Evolutionary conservation across 2,329 filamentous ascomycete species (phyloP).

Genomic region (Stachybotrys elegans): DNA sequence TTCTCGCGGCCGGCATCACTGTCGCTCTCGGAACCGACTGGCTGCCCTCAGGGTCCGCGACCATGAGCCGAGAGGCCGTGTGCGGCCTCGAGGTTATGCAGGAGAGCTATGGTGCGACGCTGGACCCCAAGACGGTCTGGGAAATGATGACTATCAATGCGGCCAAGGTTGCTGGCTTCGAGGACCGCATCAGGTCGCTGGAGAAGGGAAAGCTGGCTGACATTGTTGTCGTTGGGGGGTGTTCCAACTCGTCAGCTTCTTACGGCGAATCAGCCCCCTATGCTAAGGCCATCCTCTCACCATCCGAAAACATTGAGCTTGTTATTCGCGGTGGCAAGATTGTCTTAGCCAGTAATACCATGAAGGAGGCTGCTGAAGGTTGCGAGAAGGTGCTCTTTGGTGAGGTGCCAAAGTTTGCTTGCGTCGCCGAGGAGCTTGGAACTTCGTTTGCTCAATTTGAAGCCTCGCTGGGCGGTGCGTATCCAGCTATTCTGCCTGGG

Average conservation of each 20-base stretch:
- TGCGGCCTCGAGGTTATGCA: not conserved
- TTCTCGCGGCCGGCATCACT: constrained; percentile 4
- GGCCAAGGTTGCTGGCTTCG: constrained; percentile 6
- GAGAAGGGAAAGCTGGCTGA: constrained; percentile 5
- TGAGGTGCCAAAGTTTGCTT: not conserved
- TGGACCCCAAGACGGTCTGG: constrained; percentile 4
- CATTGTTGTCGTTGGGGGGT: constrained; percentile 2
- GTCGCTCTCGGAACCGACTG: constrained; percentile 7
- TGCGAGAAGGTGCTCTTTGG: constrained; percentile 2
- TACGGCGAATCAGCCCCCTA: constrained; percentile 1
- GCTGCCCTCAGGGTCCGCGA: constrained; percentile 6
- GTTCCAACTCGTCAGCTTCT: not conserved
- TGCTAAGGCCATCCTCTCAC: constrained; percentile 1
- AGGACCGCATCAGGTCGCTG: constrained; percentile 1
- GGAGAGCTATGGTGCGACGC: not conserved
- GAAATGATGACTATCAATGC: constrained; percentile 8
- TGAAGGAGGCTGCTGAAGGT: not conserved
- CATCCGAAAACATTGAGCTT: constrained; percentile 1
- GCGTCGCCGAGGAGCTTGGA: constrained; percentile 3
- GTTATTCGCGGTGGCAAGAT: constrained; percentile 5
- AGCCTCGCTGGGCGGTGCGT: not conserved
- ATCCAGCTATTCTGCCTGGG: constrained; percentile 6
- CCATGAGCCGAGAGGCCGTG: constrained; percentile 6
- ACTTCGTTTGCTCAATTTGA: not conserved
- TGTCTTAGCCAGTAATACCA: not conserved